Percentiles rank a stretch among this genome's conserved stretches.
These are phyloP conservation scores for cucumber (Cucumis sativus) DNA, from an alignment of 306 rosid genomes.

Conservation along the genomic window Cucumber_9930_V3 NC_026660.2:21841001-21841500, in stretches of 20 bases:
- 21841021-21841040: constrained; percentile 73
- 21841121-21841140: constrained; percentile 89
- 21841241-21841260: neutral
- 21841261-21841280: neutral
- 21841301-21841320: neutral
- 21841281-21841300: neutral
- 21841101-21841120: constrained; percentile 95
- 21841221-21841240: neutral
- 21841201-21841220: neutral
- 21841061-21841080: constrained; percentile 84
- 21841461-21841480: neutral
- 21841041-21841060: constrained; percentile 90
- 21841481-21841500: neutral
- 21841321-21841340: neutral
- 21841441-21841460: neutral
- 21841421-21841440: neutral
- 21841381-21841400: neutral
- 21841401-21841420: neutral
- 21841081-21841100: constrained; percentile 82
- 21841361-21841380: neutral
- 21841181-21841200: neutral
- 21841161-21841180: constrained; percentile 24
- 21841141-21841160: constrained; percentile 58
- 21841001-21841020: neutral
- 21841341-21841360: neutral